Conservation (phyloP, 2,329 filamentous ascomycete species). For the Grosmannia huntii region DNA sequence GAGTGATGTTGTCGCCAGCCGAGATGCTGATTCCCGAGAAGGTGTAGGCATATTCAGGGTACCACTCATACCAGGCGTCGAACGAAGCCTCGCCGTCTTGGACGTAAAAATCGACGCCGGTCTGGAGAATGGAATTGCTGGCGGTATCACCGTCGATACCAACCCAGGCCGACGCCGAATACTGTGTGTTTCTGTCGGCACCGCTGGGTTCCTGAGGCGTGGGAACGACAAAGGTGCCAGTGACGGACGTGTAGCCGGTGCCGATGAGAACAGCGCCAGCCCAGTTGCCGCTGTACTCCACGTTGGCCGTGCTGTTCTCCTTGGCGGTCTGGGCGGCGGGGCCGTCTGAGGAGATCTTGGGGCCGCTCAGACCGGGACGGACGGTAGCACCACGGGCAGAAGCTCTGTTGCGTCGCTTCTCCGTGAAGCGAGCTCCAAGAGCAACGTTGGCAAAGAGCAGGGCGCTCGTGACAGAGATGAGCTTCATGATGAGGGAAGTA, state of each 20-base stretch:
- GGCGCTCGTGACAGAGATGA: background rate
- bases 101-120: conserved; percentile 15
- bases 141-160: conserved; percentile 19
- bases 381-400: background rate
- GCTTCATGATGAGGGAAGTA: background rate
- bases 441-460: background rate
- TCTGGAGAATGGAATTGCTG: conserved; percentile 15
- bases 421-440: background rate
- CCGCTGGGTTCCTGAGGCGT: conserved; percentile 12
- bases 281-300: conserved; percentile 30
- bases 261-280: conserved; percentile 6
- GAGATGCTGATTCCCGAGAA: conserved; percentile 15
- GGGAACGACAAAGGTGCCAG: conserved; percentile 12
- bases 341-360: background rate
- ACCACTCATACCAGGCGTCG: conserved; percentile 19
- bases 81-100: background rate
- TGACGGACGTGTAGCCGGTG: conserved; percentile 4
- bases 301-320: background rate
- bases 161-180: conserved; percentile 18
- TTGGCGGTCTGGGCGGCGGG: background rate
- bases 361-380: background rate
- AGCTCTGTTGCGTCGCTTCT: background rate
- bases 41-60: conserved; percentile 14
- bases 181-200: conserved; percentile 9
- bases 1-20: conserved; percentile 17